Evolutionary conservation across 768 basidiomycete genomes (phyloP).

Genomic region (Clavulina sp.): DNA sequence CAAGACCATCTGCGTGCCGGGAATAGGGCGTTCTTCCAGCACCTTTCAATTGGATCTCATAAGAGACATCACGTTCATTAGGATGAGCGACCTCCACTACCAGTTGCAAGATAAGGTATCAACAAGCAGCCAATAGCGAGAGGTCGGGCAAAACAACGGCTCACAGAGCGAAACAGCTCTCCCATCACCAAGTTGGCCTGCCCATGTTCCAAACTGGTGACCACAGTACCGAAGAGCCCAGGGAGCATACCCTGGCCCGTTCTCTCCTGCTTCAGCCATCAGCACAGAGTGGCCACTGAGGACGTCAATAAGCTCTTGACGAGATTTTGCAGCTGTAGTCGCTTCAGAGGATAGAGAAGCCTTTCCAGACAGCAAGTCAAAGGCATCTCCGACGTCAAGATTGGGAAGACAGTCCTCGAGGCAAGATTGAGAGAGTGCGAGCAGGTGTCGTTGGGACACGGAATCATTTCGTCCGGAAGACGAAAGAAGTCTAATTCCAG

Average conservation of each 20-base stretch:
- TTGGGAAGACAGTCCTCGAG: slow-evolving; percentile 65
- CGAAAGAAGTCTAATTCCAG: slow-evolving; percentile 33
- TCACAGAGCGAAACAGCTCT: slow-evolving; percentile 74
- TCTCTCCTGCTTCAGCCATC: slow-evolving; percentile 25
- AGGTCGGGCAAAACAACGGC: slow-evolving; percentile 13
- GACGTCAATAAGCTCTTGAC: slow-evolving; percentile 64
- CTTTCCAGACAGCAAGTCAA: slow-evolving; percentile 42
- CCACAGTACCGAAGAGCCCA: slow-evolving; percentile 88
- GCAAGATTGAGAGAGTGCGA: slow-evolving; percentile 54
- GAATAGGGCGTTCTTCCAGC: slow-evolving; percentile 89
- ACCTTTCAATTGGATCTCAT: slow-evolving; percentile 91
- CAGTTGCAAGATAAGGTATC: slow-evolving; percentile 3
- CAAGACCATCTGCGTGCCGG: slow-evolving; percentile 81
- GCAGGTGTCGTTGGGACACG: slow-evolving; percentile 28
- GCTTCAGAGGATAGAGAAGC: slow-evolving; percentile 28
- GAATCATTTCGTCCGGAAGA: background rate
- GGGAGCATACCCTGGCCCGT: slow-evolving; percentile 37
- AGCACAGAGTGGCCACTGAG: slow-evolving; percentile 62
- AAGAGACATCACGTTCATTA: slow-evolving; percentile 31
- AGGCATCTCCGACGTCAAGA: slow-evolving; percentile 75
- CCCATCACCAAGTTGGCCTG: slow-evolving; percentile 92
- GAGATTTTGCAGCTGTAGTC: slow-evolving; percentile 19
- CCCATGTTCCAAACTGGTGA: slow-evolving; percentile 78
- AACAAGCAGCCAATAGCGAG: background rate
- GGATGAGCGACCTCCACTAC: slow-evolving; percentile 68